A percentile compares a stretch with the other conserved stretches of the same genome.
phyloP scores from a whole-genome alignment of 257 asterid genomes.

The Lavandula angustifolia region DNA sequence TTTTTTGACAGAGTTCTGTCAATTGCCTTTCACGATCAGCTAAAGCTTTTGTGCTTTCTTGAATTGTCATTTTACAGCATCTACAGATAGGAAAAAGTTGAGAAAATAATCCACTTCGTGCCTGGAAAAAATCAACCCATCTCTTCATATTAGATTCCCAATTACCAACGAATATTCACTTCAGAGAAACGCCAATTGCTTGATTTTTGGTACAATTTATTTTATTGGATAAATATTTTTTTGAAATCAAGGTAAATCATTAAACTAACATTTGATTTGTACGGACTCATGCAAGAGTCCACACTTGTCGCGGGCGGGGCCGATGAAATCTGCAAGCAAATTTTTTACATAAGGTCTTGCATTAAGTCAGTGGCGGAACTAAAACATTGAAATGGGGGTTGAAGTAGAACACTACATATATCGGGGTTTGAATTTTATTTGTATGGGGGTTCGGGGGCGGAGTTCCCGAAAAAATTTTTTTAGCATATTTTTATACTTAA shows the following conservation, averaged over 20 bases:
- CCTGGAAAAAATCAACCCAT: constrained; percentile 19
- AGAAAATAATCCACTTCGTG: neutral
- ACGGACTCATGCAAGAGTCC: neutral
- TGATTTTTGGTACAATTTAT: neutral
- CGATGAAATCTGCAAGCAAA: neutral
- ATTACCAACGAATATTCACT: constrained; percentile 18
- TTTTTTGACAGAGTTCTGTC: neutral
- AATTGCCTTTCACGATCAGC: constrained; percentile 1
- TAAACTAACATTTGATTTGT: too few species aligned
- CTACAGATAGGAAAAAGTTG: neutral
- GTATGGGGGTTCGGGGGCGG: too few species aligned
- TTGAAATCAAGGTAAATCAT: too few species aligned
- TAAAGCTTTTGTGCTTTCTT: constrained; percentile 19
- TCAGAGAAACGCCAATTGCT: constrained; percentile 23
- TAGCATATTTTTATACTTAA: too few species aligned
- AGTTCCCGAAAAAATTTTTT: too few species aligned
- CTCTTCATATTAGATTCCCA: constrained; percentile 25
- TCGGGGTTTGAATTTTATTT: too few species aligned
- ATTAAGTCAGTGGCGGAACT: too few species aligned
- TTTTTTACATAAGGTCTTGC: neutral
- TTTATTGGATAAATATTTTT: neutral
- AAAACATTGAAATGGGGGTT: too few species aligned
- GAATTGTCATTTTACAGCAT: constrained; percentile 21
- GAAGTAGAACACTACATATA: too few species aligned
- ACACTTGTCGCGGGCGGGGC: neutral